A percentile compares a stretch with the other conserved stretches of the same genome.
phyloP scores from a whole-genome alignment of 371 early-diverging fungal genomes.

The Massospora cicadina region DNA sequence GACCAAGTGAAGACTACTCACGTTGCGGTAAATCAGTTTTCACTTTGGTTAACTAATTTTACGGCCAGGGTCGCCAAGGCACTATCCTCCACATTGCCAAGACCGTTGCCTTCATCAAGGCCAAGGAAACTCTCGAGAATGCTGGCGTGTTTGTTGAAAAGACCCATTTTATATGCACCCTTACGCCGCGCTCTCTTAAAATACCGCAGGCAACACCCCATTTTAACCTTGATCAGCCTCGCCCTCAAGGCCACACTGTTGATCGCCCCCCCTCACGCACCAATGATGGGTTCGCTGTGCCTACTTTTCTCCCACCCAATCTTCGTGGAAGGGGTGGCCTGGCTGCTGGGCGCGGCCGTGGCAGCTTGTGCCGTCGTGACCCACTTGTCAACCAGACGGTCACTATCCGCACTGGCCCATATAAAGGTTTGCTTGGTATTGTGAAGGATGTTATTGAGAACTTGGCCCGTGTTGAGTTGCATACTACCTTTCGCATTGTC shows the following conservation, averaged over 20 bases:
- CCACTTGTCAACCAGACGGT: slow-evolving; percentile 77
- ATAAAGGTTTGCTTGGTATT: slow-evolving; percentile 94
- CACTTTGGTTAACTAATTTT: not conserved
- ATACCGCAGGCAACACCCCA: slow-evolving; percentile 9
- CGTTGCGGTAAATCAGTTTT: slow-evolving; percentile 20
- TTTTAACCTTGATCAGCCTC: not conserved
- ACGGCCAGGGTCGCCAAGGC: slow-evolving; percentile 23
- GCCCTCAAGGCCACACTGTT: not conserved
- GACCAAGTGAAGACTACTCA: slow-evolving; percentile 56
- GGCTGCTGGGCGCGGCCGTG: slow-evolving; percentile 33
- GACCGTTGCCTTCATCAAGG: slow-evolving; percentile 18
- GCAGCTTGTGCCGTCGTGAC: slow-evolving; percentile 41
- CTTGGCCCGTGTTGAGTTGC: slow-evolving; percentile 83
- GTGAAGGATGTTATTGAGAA: slow-evolving; percentile 74
- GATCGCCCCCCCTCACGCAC: slow-evolving; percentile 10
- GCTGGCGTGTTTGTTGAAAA: slow-evolving; percentile 31
- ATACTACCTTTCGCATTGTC: slow-evolving; percentile 68
- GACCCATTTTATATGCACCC: slow-evolving; percentile 12
- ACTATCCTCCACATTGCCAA: slow-evolving; percentile 21
- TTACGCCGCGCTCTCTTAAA: slow-evolving; percentile 12
- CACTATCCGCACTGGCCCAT: slow-evolving; percentile 73
- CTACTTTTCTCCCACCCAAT: slow-evolving; percentile 17
- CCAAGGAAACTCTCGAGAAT: slow-evolving; percentile 25
- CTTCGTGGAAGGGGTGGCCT: slow-evolving; percentile 27
- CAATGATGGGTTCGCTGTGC: slow-evolving; percentile 15